A percentile compares a stretch with the other conserved stretches of the same genome.
Evolutionary conservation across 345 rosid species (phyloP).

Genomic region (Noccaea caerulescens): DNA sequence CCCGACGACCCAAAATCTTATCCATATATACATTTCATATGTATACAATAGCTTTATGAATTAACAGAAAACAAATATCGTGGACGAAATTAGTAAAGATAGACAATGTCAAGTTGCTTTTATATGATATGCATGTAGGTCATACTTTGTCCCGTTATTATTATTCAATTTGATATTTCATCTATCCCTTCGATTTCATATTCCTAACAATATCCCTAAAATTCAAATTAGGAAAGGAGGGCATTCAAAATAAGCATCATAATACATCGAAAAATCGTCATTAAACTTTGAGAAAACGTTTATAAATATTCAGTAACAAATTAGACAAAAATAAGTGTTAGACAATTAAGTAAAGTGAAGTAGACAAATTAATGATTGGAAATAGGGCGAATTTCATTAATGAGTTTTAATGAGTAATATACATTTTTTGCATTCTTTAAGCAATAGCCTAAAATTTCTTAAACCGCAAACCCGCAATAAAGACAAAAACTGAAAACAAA

Average conservation of each 20-base stretch:
- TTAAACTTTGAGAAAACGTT: neutral
- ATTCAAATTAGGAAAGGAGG: conserved; percentile 3
- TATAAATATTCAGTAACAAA: neutral
- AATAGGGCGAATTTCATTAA: conserved; percentile 12
- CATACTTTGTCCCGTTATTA: conserved; percentile 38
- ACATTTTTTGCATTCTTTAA: conserved; percentile 44
- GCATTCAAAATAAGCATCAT: neutral
- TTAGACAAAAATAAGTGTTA: neutral
- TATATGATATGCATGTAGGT: conserved; percentile 44
- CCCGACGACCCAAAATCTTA: conserved; percentile 43
- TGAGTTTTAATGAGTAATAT: conserved; percentile 38
- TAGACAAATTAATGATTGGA: conserved; percentile 5
- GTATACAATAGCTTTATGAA: conserved; percentile 19
- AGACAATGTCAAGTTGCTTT: conserved; percentile 41
- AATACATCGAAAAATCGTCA: neutral
- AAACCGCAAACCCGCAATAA: conserved; percentile 29
- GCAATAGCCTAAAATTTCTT: conserved; percentile 42
- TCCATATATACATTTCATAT: conserved; percentile 34
- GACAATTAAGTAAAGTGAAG: conserved; percentile 20
- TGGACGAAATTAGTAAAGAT: conserved; percentile 39
- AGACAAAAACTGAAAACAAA: neutral
- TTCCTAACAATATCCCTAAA: neutral
- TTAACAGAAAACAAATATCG: conserved; percentile 25
- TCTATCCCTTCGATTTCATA: conserved; percentile 13
- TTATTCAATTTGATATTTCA: conserved; percentile 30